Evolutionary conservation across 306 rosid genomes (phyloP).

Genomic region (Cicer cuneatum): DNA sequence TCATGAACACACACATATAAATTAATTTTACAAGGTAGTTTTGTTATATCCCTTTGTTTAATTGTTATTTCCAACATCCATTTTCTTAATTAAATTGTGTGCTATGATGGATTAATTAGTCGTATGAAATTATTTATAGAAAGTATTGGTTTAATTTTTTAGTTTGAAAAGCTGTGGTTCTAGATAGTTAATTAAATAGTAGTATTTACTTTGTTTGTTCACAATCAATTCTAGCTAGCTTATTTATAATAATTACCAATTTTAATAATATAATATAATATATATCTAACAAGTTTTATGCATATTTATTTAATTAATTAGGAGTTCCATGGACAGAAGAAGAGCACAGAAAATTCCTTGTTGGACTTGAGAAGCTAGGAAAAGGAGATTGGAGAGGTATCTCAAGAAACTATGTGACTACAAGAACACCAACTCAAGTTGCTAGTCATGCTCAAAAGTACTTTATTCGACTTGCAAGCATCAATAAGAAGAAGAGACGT

Average conservation of each 20-base stretch:
- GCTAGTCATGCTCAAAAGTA: conserved; percentile 98
- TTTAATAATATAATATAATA: not conserved
- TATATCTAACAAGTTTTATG: not conserved
- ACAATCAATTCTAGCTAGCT: not conserved
- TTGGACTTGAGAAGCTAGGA: conserved; percentile 87
- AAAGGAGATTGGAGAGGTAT: conserved; percentile 99
- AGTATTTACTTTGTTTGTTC: not conserved
- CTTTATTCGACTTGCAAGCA: conserved; percentile 65
- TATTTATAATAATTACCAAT: not conserved
- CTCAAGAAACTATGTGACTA: conserved; percentile 74
- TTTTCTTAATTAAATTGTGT: not conserved
- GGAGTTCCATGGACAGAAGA: conserved; percentile 98
- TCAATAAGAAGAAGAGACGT: conserved; percentile 76
- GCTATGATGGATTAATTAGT: too few species aligned
- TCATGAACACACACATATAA: too few species aligned
- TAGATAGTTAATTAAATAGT: too few species aligned
- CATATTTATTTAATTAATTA: conserved; percentile 16
- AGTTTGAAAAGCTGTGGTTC: too few species aligned
- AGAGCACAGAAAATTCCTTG: conserved; percentile 79
- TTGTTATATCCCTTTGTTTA: not conserved
- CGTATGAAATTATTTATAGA: too few species aligned
- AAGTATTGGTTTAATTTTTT: too few species aligned
- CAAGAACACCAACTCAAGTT: conserved; percentile 95
- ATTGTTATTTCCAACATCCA: not conserved
- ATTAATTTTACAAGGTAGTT: too few species aligned